A percentile compares a stretch with the other conserved stretches of the same genome.
Conservation (phyloP, 768 basidiomycete species). For the Suillus discolor region DNA sequence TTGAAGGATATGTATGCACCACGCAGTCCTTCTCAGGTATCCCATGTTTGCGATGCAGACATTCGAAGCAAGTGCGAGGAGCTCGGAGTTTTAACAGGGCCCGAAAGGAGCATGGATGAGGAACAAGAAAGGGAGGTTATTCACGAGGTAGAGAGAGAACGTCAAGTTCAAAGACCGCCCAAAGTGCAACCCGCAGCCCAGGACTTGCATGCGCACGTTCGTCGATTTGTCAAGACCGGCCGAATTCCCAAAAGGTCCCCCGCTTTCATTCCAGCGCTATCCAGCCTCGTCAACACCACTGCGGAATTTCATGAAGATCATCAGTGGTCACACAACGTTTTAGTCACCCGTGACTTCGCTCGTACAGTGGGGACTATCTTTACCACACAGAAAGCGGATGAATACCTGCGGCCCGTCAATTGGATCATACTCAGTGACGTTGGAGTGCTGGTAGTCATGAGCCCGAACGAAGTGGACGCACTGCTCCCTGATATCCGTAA, state of each 20-base stretch:
- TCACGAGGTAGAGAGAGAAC: constrained; percentile 47
- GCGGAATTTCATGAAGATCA: constrained; percentile 19
- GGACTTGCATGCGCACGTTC: constrained; percentile 22
- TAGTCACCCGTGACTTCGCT: constrained; percentile 22
- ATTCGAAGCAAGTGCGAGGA: constrained; percentile 19
- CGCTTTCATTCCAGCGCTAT: constrained; percentile 23
- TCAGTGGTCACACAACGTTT: constrained; percentile 21
- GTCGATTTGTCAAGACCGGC: constrained; percentile 33
- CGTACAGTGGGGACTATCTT: constrained; percentile 10
- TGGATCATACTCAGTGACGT: constrained; percentile 27
- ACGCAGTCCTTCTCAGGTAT: not conserved
- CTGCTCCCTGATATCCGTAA: constrained; percentile 39
- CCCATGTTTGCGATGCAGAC: not conserved
- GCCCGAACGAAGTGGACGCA: constrained; percentile 42
- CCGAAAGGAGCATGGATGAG: constrained; percentile 38
- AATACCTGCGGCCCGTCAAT: constrained; percentile 31
- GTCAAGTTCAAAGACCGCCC: constrained; percentile 39
- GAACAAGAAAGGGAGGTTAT: constrained; percentile 54
- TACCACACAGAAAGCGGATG: constrained; percentile 11
- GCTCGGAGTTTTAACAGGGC: constrained; percentile 20
- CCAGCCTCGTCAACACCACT: constrained; percentile 15
- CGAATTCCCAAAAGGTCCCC: constrained; percentile 16
- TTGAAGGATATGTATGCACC: constrained; percentile 39
- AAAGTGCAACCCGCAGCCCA: constrained; percentile 26
- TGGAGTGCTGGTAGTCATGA: constrained; percentile 38